These are phyloP conservation scores for Lipomyces starkeyi DNA, from an alignment of 805 yeast genomes.

Conservation along the genomic window DNA sequence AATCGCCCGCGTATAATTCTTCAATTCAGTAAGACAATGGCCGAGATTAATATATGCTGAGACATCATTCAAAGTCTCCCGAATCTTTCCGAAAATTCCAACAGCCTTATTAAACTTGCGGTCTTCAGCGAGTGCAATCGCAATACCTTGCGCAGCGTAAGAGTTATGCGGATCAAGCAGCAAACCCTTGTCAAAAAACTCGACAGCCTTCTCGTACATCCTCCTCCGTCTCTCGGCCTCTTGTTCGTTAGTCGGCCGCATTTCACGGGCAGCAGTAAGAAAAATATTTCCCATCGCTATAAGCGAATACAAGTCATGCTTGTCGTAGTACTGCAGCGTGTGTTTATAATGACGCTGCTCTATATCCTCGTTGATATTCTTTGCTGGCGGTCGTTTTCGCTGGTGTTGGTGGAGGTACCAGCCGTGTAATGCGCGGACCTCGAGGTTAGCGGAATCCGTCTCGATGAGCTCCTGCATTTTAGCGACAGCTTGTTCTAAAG, in stretches of 20 bases:
- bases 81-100: conserved; percentile 82
- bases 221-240: conserved; percentile 68
- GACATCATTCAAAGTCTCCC: conserved; percentile 87
- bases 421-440: conserved; percentile 87
- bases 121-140: conserved; percentile 83
- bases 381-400: conserved; percentile 41
- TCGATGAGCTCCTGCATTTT: conserved; percentile 61
- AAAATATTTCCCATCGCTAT: conserved; percentile 90
- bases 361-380: conserved; percentile 59
- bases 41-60: conserved; percentile 86
- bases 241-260: conserved; percentile 55
- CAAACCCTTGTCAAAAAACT: conserved; percentile 85
- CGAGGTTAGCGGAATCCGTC: conserved; percentile 66
- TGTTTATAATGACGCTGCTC: conserved; percentile 85
- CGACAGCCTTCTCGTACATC: conserved; percentile 88
- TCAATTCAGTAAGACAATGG: conserved; percentile 81
- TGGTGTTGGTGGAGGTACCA: conserved; percentile 70
- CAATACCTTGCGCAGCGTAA: conserved; percentile 97
- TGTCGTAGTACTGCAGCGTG: conserved; percentile 76
- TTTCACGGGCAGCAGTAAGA: conserved; percentile 76
- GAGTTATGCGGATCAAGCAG: conserved; percentile 83
- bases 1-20: conserved; percentile 82
- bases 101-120: conserved; percentile 71
- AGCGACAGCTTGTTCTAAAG: conserved; percentile 48
- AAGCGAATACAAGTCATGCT: conserved; percentile 86